A percentile compares a stretch with the other conserved stretches of the same genome.
These are phyloP conservation scores for Ettlia oleoabundans DNA, from an alignment of 139 green algal species.

Conservation along the genomic window DNA sequence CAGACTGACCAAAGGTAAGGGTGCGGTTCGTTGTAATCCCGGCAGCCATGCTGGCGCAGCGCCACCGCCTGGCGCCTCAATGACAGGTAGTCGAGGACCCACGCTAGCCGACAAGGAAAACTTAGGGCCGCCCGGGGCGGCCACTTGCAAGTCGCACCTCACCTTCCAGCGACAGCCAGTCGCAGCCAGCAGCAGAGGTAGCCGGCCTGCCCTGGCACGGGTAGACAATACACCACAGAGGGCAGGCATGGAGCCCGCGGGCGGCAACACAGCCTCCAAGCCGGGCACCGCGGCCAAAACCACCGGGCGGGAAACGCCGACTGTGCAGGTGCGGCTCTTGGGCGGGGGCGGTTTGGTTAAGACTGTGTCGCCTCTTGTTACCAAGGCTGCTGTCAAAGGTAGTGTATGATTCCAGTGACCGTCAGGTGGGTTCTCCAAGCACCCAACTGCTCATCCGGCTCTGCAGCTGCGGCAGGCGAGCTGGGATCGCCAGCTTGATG, in stretches of 20 bases:
- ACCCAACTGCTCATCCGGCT: too few species aligned
- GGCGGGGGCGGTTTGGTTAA: neutral
- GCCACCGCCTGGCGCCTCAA: neutral
- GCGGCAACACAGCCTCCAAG: neutral
- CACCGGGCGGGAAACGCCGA: slow-evolving; percentile 1
- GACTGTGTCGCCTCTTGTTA: too few species aligned
- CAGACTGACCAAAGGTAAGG: too few species aligned
- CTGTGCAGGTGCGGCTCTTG: neutral
- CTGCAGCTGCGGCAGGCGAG: neutral
- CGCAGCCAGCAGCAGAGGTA: neutral
- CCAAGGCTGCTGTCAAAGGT: too few species aligned
- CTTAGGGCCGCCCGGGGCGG: neutral
- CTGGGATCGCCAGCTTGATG: slow-evolving; percentile 27
- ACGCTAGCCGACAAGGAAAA: neutral
- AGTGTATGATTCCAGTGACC: too few species aligned
- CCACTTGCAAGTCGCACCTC: neutral
- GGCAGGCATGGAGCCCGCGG: neutral
- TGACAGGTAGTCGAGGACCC: too few species aligned
- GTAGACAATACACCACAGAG: neutral
- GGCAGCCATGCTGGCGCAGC: neutral
- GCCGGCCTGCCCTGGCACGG: neutral
- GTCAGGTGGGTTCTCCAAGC: too few species aligned
- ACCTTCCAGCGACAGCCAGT: neutral
- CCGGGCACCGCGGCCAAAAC: neutral
- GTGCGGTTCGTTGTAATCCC: too few species aligned